Base-by-base conservation (phyloP, 83 land plant species). In the Diphasiastrum complanatum region DNA sequence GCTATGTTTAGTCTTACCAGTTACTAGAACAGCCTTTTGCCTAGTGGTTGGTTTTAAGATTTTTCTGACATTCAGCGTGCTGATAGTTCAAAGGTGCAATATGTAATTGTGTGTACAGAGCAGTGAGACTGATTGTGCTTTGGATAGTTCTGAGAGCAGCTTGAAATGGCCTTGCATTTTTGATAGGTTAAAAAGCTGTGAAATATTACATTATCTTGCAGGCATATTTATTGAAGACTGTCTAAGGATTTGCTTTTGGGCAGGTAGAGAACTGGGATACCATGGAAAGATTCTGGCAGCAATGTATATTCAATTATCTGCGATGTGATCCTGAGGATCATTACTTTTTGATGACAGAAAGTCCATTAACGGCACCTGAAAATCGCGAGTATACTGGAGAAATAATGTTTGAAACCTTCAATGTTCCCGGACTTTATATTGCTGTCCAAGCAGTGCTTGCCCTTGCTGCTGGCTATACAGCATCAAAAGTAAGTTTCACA, bases 241-340 rank as follows among this genome's bases (percentile, higher is more conserved):
- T 16, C 12, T 40, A 16, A 8, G n/a, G n/a, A n/a, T n/a, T n/a
- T n/a, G n/a, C n/a, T n/a, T 40, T 46, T 25, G 55, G 30, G 46
- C 68, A 83, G 87, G 91, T 92, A 16, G 91, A 92, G 32, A 83
- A 92, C 64, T 88, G 98, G 98, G 98, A 92, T 58, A 61, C 91
- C 5, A 92, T 92, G 98, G 98, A 92, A 70, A 73, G 96, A 77
- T 92, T 85, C 51, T 92, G 95, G 98, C 98, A 92, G 70, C 95
- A 88, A 55, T 88, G 95, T 73, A 92, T 92, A 14, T 92, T 88
- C 55, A 85, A 85, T 65, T 92, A 92, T 38, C 69, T 92, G 69
- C 81, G 98, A 1, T 92, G 98, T 72, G 96, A 92, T 66, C 95
- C 98, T 0, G 98, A 92, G 70, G 98, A 92, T 62, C 98, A 92